A percentile compares a stretch with the other conserved stretches of the same genome.
These are phyloP conservation scores for Baudoinia panamericana DNA, from an alignment of 495 filamentous ascomycete genomes.

Conservation along the genomic window DNA sequence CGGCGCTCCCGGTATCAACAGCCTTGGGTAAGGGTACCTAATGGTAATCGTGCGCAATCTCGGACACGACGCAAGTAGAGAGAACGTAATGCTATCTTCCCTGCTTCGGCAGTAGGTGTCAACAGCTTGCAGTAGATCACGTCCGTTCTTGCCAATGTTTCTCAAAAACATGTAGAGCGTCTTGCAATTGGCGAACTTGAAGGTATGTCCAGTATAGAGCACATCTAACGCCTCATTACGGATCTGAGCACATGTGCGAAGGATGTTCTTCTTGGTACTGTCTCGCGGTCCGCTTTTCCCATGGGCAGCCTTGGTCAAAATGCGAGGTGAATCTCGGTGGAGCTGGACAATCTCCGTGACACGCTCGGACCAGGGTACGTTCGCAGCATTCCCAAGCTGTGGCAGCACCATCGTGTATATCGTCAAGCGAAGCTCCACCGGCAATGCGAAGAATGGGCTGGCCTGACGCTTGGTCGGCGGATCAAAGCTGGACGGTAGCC, in stretches of 20 bases:
- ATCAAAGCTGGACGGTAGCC: too few relatives aligned
- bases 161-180: conserved; percentile 19
- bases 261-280: conserved; percentile 10
- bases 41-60: conserved; percentile 6
- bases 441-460: conserved; percentile 12
- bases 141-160: conserved; percentile 12
- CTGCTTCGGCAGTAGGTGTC: conserved; percentile 8
- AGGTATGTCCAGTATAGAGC: conserved; percentile 11
- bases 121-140: conserved; percentile 1
- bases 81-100: conserved; percentile 19
- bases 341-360: conserved; percentile 8
- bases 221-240: conserved; percentile 12
- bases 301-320: conserved; percentile 3
- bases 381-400: background rate
- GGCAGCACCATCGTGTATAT: conserved; percentile 15
- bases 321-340: conserved; percentile 12
- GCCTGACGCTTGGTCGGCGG: background rate
- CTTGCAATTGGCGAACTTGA: conserved; percentile 7
- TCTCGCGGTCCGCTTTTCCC: conserved; percentile 9
- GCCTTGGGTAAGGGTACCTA: conserved; percentile 1
- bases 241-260: conserved; percentile 12
- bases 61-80: conserved; percentile 11
- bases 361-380: too few relatives aligned
- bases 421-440: conserved; percentile 14
- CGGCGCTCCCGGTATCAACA: conserved; percentile 4